These are phyloP conservation scores for Porphyra umbilicalis DNA, from an alignment of 31 red algal genomes.

Conservation along the genomic window DNA sequence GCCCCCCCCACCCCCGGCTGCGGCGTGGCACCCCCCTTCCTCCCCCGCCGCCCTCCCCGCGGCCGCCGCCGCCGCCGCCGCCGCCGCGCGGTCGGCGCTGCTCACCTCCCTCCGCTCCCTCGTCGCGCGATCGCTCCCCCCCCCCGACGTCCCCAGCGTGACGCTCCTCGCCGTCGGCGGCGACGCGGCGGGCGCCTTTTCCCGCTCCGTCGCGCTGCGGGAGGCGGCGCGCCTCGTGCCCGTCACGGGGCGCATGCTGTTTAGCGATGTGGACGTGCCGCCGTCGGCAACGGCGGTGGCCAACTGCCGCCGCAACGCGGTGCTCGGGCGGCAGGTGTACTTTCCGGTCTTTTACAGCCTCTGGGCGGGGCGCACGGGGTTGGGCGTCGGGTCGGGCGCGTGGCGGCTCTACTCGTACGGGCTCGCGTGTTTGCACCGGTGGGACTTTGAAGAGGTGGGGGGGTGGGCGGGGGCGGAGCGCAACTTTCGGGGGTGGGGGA, in stretches of 20 bases:
- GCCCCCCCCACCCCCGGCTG: background rate
- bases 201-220: constrained; percentile 37
- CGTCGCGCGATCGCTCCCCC: background rate
- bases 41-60: too few relatives aligned
- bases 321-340: constrained; percentile 57
- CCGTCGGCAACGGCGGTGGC: constrained; percentile 34
- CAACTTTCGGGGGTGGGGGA: background rate
- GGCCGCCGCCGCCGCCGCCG: background rate
- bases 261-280: constrained; percentile 58
- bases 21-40: too few relatives aligned
- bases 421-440: constrained; percentile 47
- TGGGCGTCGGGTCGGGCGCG: constrained; percentile 6
- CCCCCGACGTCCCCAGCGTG: background rate
- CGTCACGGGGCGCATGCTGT: constrained; percentile 24
- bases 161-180: constrained; percentile 5
- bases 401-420: constrained; percentile 60
- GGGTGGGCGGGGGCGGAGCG: constrained; percentile 55
- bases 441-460: constrained; percentile 46
- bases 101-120: background rate
- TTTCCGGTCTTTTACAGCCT: constrained; percentile 72
- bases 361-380: constrained; percentile 9
- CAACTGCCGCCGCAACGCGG: constrained; percentile 41
- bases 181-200: constrained; percentile 29
- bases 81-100: background rate
- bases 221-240: constrained; percentile 33